phyloP scores from a whole-genome alignment of 805 yeast genomes.

The Candida boleticola region DNA sequence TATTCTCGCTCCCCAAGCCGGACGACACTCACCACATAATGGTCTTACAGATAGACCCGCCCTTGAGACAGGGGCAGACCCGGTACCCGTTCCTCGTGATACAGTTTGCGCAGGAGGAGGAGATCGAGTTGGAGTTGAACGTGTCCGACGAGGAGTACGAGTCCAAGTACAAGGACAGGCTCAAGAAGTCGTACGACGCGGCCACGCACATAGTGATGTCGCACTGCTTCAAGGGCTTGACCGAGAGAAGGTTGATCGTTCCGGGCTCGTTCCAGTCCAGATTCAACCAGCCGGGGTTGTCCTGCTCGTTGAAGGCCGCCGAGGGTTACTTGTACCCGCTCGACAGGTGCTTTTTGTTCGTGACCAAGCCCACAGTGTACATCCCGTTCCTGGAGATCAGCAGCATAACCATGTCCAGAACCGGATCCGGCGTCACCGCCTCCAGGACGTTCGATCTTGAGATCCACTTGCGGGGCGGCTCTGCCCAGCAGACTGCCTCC shows the following conservation, averaged over 20 bases:
- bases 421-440: conserved; percentile 70
- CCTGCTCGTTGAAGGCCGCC: conserved; percentile 90
- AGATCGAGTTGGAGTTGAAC: conserved; percentile 84
- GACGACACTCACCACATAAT: conserved; percentile 89
- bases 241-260: conserved; percentile 78
- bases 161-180: conserved; percentile 67
- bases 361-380: conserved; percentile 91
- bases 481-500: conserved; percentile 41
- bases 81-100: conserved; percentile 88
- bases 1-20: conserved; percentile 89
- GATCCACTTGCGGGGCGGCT: conserved; percentile 60
- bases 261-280: conserved; percentile 82
- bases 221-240: conserved; percentile 84
- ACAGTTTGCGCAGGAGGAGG: conserved; percentile 89
- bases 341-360: conserved; percentile 85
- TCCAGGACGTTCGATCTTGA: conserved; percentile 94
- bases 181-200: conserved; percentile 75
- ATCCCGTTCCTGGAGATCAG: conserved; percentile 83
- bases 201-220: conserved; percentile 84
- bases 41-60: conserved; percentile 92
- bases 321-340: conserved; percentile 94
- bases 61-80: conserved; percentile 97
- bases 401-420: conserved; percentile 79
- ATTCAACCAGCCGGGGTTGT: conserved; percentile 78
- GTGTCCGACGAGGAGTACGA: conserved; percentile 80